Evolutionary conservation across 1,139 yeast species (phyloP).

Genomic region (Meyerozyma smithsonii): DNA sequence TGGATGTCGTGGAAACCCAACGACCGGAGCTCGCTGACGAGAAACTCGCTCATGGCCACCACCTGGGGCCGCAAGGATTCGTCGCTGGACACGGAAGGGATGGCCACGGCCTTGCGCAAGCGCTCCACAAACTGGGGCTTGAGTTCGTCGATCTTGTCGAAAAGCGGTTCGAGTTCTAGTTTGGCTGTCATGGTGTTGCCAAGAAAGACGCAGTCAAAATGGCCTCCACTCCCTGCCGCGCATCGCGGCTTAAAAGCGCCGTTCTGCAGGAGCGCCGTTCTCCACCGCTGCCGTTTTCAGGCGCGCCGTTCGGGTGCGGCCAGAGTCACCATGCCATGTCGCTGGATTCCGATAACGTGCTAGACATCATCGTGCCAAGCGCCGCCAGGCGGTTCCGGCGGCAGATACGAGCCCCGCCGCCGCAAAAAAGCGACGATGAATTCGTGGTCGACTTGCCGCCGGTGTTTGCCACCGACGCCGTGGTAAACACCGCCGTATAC

Average conservation of each 20-base stretch:
- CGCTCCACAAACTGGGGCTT: conserved; percentile 66
- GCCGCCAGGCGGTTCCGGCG: too few species aligned
- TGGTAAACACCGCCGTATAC: neutral
- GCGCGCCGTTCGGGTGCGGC: too few species aligned
- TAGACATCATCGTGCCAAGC: conserved; percentile 1
- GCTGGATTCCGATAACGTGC: conserved; percentile 3
- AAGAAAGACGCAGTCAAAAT: too few species aligned
- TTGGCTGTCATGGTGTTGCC: conserved; percentile 23
- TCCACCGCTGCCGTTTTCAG: too few species aligned
- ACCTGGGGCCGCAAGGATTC: conserved; percentile 84
- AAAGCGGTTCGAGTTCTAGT: conserved; percentile 42
- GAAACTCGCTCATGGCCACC: conserved; percentile 78
- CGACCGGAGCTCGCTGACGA: conserved; percentile 58
- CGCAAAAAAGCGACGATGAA: conserved; percentile 12
- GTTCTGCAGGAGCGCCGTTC: too few species aligned
- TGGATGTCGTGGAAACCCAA: conserved; percentile 83
- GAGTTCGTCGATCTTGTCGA: conserved; percentile 62
- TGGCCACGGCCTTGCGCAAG: conserved; percentile 77
- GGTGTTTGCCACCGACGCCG: conserved; percentile 24
- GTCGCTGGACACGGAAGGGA: conserved; percentile 93
- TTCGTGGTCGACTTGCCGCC: conserved; percentile 21
- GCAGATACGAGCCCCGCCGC: too few species aligned
- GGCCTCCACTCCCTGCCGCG: too few species aligned
- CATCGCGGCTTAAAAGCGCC: neutral
- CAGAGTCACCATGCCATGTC: neutral